phyloP scores from a whole-genome alignment of 495 filamentous ascomycete genomes.

The Xylaria intraflava region DNA sequence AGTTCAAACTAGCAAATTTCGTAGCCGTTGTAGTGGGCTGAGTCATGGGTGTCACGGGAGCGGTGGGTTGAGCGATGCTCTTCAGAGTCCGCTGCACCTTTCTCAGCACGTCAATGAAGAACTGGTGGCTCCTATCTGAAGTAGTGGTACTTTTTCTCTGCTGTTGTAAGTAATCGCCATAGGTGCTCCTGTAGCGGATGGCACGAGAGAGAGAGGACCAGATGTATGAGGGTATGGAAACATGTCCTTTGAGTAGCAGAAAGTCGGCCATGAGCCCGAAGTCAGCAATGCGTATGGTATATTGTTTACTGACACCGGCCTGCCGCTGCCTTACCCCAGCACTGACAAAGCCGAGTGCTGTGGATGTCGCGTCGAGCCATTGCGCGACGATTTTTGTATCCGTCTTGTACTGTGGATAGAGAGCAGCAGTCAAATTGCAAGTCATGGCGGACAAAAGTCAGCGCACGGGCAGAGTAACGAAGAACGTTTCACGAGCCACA shows the following conservation, averaged over 20 bases:
- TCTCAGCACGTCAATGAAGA: not conserved
- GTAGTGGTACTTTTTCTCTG: not conserved
- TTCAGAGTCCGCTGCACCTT: not conserved
- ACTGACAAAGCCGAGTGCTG: not conserved
- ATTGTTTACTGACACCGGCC: not conserved
- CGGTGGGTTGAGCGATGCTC: not conserved
- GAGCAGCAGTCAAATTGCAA: not conserved
- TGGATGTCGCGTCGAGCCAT: not conserved
- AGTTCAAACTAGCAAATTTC: not conserved
- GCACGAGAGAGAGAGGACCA: not conserved
- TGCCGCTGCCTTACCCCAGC: not conserved
- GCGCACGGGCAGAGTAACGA: too few species aligned
- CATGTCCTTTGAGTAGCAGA: not conserved
- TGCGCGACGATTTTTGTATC: not conserved
- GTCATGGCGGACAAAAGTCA: not conserved
- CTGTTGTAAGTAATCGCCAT: not conserved
- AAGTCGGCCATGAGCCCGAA: not conserved
- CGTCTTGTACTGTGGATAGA: constrained; percentile 1
- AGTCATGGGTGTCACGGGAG: not conserved
- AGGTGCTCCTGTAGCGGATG: constrained; percentile 1
- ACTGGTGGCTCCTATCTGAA: not conserved
- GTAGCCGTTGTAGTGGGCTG: not conserved
- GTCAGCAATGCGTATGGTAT: not conserved
- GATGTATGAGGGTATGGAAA: not conserved
- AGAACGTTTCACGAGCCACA: too few species aligned